phyloP scores from a whole-genome alignment of 2,329 filamentous ascomycete genomes.

The Phyllosticta capitalensis region DNA sequence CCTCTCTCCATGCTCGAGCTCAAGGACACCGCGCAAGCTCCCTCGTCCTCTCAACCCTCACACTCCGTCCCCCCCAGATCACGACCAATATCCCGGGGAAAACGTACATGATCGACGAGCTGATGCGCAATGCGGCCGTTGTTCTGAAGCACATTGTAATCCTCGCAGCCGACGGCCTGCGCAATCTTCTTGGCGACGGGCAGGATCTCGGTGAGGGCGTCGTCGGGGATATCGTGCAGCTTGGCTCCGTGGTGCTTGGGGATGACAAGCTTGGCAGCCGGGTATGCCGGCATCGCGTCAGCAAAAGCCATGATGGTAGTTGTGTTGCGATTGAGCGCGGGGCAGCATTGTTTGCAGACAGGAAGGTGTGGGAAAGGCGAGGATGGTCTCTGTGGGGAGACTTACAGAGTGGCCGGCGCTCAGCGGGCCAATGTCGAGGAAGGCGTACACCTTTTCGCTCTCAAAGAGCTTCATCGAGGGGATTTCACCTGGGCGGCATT shows the following conservation, averaged over 20 bases:
- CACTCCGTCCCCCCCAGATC: too few relatives aligned
- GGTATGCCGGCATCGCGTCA: neutral
- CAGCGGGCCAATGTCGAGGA: slow-evolving; percentile 90
- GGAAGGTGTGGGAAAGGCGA: neutral
- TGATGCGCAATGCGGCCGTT: slow-evolving; percentile 90
- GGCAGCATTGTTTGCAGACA: too few relatives aligned
- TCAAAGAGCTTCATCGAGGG: slow-evolving; percentile 95
- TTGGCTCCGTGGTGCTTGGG: slow-evolving; percentile 92
- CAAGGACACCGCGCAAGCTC: slow-evolving; percentile 3
- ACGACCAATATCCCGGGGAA: neutral
- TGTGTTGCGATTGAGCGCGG: slow-evolving; percentile 12
- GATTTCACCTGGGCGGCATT: slow-evolving; percentile 63
- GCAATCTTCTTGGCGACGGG: slow-evolving; percentile 83
- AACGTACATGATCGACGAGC: slow-evolving; percentile 74
- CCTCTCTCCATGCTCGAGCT: too few relatives aligned
- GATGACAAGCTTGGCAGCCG: slow-evolving; percentile 70
- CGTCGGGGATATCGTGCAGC: slow-evolving; percentile 85
- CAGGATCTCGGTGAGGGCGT: slow-evolving; percentile 72
- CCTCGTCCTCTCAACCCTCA: too few relatives aligned
- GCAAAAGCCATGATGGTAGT: neutral
- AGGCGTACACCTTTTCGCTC: slow-evolving; percentile 85
- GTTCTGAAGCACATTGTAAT: slow-evolving; percentile 96
- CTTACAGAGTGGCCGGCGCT: slow-evolving; percentile 81
- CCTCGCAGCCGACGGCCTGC: slow-evolving; percentile 58
- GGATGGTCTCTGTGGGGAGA: neutral